phyloP scores from a whole-genome alignment of 2,329 filamentous ascomycete genomes.

The Didymella arachidicola region DNA sequence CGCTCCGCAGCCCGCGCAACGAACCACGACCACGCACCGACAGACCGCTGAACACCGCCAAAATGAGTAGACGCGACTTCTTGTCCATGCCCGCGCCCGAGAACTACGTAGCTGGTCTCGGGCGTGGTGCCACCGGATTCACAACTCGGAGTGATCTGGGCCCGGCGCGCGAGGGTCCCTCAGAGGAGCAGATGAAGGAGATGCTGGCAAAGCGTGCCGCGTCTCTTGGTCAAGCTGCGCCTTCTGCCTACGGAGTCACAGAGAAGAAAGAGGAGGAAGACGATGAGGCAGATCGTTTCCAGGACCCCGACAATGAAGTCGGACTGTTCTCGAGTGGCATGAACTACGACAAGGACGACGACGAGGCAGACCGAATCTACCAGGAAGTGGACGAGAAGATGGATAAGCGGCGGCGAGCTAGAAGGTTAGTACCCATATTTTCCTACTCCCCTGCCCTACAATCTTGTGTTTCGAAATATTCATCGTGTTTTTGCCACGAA shows the following conservation, averaged over 20 bases:
- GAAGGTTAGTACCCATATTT: conserved; percentile 73
- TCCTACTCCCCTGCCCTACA: conserved; percentile 28
- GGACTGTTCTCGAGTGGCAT: conserved; percentile 94
- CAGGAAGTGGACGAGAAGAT: conserved; percentile 96
- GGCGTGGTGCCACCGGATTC: conserved; percentile 96
- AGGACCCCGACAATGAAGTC: conserved; percentile 96
- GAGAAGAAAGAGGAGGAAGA: conserved; percentile 74
- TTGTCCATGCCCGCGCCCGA: conserved; percentile 76
- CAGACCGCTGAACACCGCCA: conserved; percentile 26
- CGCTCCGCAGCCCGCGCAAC: conserved; percentile 7
- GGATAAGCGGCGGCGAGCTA: conserved; percentile 83
- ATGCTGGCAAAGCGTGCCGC: conserved; percentile 93
- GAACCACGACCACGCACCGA: not conserved
- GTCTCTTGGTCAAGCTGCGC: conserved; percentile 75
- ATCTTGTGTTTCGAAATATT: conserved; percentile 59
- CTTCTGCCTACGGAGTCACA: conserved; percentile 74
- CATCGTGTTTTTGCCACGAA: conserved; percentile 72
- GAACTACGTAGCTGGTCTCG: conserved; percentile 86
- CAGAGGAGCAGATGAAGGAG: conserved; percentile 98
- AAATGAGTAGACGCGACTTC: conserved; percentile 80
- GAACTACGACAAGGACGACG: conserved; percentile 91
- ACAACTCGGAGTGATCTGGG: conserved; percentile 96
- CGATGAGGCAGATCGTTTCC: conserved; percentile 80
- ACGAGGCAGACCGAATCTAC: conserved; percentile 96
- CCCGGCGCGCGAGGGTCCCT: conserved; percentile 92